Evolutionary conservation across 148 eudicot genomes (phyloP).

Genomic region (Chenopodium quinoa): DNA sequence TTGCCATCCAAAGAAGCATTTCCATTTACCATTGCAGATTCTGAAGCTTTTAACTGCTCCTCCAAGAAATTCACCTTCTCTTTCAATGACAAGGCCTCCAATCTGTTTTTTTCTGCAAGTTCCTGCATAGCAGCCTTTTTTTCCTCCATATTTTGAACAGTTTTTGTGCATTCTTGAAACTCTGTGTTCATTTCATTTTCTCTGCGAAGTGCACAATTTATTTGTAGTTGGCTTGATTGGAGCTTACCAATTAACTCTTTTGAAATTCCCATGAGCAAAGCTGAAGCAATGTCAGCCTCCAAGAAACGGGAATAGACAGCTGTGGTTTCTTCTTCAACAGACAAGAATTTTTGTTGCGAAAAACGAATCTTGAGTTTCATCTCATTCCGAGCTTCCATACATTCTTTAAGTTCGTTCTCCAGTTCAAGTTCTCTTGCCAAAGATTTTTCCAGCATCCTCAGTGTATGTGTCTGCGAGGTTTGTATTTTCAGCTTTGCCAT

Average conservation of each 20-base stretch:
- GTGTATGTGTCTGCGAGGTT: conserved; percentile 66
- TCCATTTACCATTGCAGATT: conserved; percentile 23
- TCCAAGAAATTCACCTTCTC: conserved; percentile 49
- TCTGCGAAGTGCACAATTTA: conserved; percentile 47
- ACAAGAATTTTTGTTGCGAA: conserved; percentile 47
- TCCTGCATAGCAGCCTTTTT: conserved; percentile 37
- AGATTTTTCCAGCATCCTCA: conserved; percentile 86
- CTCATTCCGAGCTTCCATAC: conserved; percentile 54
- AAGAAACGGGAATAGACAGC: conserved; percentile 51
- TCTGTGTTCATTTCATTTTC: conserved; percentile 49
- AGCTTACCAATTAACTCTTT: conserved; percentile 54
- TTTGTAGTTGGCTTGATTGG: conserved; percentile 47
- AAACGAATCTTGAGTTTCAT: conserved; percentile 47
- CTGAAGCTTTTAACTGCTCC: conserved; percentile 36
- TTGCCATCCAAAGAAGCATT: conserved; percentile 29
- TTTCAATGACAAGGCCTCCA: conserved; percentile 36
- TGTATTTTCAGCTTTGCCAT: conserved; percentile 60
- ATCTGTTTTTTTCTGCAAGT: conserved; percentile 34
- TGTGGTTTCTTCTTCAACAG: conserved; percentile 55
- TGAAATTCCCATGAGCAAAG: conserved; percentile 57
- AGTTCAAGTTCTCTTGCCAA: conserved; percentile 81
- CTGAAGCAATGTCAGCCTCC: conserved; percentile 77
- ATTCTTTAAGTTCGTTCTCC: conserved; percentile 63
- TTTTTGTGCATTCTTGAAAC: conserved; percentile 39
- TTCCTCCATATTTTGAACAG: conserved; percentile 36